Percentiles rank a stretch among this genome's conserved stretches.
phyloP scores from a whole-genome alignment of 495 filamentous ascomycete species.

The Cenococcum geophilum region DNA sequence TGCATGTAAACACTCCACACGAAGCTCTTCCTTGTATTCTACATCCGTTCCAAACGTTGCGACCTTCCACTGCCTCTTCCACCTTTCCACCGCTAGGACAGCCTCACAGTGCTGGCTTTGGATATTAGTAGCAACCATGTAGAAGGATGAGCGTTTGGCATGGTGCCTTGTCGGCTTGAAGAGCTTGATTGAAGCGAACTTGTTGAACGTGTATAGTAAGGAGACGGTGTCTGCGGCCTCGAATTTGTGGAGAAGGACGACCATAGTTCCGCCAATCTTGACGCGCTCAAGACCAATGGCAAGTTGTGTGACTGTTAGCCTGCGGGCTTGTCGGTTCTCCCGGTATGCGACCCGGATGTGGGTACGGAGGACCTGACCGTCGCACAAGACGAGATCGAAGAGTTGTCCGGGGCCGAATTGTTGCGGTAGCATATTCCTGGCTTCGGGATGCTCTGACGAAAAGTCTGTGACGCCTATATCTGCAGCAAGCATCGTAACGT shows the following conservation, averaged over 20 bases:
- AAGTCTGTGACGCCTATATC: slow-evolving; percentile 47
- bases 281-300: slow-evolving; percentile 46
- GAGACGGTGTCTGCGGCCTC: slow-evolving; percentile 41
- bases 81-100: slow-evolving; percentile 4
- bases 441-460: slow-evolving; percentile 44
- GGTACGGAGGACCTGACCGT: slow-evolving; percentile 49
- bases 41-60: slow-evolving; percentile 9
- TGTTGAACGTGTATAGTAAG: slow-evolving; percentile 41
- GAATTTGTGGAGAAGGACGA: slow-evolving; percentile 48
- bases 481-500: slow-evolving; percentile 50
- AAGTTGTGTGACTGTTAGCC: slow-evolving; percentile 45
- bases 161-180: slow-evolving; percentile 47
- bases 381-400: slow-evolving; percentile 54
- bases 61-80: slow-evolving; percentile 18
- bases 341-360: slow-evolving; percentile 46
- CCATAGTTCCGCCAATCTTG: slow-evolving; percentile 43
- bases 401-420: slow-evolving; percentile 28
- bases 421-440: slow-evolving; percentile 36
- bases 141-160: slow-evolving; percentile 48
- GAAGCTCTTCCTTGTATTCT: slow-evolving; percentile 17
- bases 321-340: slow-evolving; percentile 38
- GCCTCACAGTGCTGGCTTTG: slow-evolving; percentile 18
- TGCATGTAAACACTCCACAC: slow-evolving; percentile 23
- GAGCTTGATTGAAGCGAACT: slow-evolving; percentile 44
- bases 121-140: slow-evolving; percentile 51